phyloP scores from a whole-genome alignment of 768 basidiomycete genomes.

The Leucosporidium creatinivorum region DNA sequence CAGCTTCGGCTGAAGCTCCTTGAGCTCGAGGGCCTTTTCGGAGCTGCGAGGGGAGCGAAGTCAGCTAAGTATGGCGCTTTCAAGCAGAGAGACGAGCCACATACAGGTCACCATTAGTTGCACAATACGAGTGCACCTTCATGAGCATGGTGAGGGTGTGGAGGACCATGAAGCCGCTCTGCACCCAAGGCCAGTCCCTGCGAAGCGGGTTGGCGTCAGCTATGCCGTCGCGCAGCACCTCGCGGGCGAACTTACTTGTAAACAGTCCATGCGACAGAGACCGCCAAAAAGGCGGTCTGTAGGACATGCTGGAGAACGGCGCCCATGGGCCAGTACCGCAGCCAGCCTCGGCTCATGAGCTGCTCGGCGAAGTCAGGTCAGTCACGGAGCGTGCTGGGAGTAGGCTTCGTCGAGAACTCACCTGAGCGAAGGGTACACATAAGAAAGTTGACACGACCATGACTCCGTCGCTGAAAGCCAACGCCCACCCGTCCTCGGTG shows the following conservation, averaged over 20 bases:
- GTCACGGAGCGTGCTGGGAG: no score
- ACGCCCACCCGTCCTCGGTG: slow-evolving; percentile 70
- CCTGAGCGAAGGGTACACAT: slow-evolving; percentile 77
- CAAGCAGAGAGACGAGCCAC: slow-evolving; percentile 33
- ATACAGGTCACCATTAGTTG: slow-evolving; percentile 74
- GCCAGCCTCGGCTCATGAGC: slow-evolving; percentile 63
- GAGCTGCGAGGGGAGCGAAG: slow-evolving; percentile 33
- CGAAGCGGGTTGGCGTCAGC: background rate
- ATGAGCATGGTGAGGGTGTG: slow-evolving; percentile 61
- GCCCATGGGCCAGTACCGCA: slow-evolving; percentile 71
- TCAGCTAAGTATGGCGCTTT: slow-evolving; percentile 49
- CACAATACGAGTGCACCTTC: slow-evolving; percentile 84
- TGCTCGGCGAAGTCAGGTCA: background rate
- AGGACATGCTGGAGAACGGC: slow-evolving; percentile 68
- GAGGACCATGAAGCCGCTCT: slow-evolving; percentile 74
- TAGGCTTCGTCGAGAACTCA: slow-evolving; percentile 27
- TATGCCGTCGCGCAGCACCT: background rate
- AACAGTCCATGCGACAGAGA: slow-evolving; percentile 82
- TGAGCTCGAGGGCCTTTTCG: slow-evolving; percentile 31
- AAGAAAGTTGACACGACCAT: slow-evolving; percentile 65
- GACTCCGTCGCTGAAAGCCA: slow-evolving; percentile 75
- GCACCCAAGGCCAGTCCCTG: slow-evolving; percentile 96
- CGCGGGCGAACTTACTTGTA: slow-evolving; percentile 51
- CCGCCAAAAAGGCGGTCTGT: slow-evolving; percentile 65
- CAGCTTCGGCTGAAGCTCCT: slow-evolving; percentile 48